Conservation (phyloP, 805 yeast species). For the Cyberlindnera petersonii region DNA sequence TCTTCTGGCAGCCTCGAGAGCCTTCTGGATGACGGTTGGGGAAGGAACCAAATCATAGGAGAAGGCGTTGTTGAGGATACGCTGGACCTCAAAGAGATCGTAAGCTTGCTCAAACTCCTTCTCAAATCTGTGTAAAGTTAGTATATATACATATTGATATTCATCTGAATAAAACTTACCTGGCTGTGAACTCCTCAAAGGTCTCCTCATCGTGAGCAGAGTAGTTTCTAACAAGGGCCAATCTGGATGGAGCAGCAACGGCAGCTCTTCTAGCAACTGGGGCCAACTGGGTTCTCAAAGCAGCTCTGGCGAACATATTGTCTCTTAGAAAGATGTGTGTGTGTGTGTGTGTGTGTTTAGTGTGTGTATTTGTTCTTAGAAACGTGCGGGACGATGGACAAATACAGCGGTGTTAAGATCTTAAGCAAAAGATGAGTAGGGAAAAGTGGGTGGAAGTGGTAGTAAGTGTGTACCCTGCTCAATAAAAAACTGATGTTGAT, state of each 20-base stretch:
- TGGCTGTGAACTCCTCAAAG: conserved; percentile 82
- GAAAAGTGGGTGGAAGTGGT: too few relatives aligned
- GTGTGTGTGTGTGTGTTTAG: too few relatives aligned
- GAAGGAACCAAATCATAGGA: conserved; percentile 98
- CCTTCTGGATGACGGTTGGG: conserved; percentile 92
- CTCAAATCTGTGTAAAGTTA: conserved; percentile 57
- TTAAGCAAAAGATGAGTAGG: too few relatives aligned
- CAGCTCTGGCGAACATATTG: conserved; percentile 16
- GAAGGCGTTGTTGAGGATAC: conserved; percentile 96
- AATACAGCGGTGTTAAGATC: too few relatives aligned
- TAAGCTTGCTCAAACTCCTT: conserved; percentile 94
- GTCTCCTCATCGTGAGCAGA: conserved; percentile 85
- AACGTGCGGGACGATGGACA: too few relatives aligned
- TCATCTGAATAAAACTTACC: conserved; percentile 7
- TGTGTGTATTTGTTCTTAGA: not conserved
- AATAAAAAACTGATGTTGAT: too few relatives aligned
- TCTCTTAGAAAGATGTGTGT: too few relatives aligned
- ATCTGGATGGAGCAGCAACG: conserved; percentile 13
- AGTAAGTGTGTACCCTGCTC: too few relatives aligned
- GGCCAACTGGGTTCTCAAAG: conserved; percentile 18
- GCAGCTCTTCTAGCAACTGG: conserved; percentile 18
- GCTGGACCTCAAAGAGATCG: conserved; percentile 82
- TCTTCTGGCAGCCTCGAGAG: conserved; percentile 96
- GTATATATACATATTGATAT: conserved; percentile 1
- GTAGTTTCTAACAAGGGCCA: conserved; percentile 53